These are phyloP conservation scores for Pseudovirgaria hyperparasitica DNA, from an alignment of 2,329 filamentous ascomycete species.

Conservation along the genomic window DNA sequence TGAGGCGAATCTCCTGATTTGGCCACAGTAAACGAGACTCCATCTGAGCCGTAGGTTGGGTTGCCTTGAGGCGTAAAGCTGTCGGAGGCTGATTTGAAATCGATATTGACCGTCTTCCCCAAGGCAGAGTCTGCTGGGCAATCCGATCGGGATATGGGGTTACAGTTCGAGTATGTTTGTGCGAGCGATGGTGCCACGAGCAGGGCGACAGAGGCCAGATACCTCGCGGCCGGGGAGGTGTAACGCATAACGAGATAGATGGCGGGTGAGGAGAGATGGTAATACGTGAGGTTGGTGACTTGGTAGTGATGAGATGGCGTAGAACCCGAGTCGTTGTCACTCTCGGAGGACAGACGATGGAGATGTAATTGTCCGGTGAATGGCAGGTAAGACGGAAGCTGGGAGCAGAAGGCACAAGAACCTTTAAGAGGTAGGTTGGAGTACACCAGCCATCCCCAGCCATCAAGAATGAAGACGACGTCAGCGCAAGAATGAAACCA, in stretches of 20 bases:
- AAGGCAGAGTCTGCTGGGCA: conserved; percentile 72
- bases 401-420: no score
- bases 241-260: conserved; percentile 1
- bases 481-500: no score
- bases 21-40: conserved; percentile 68
- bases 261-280: conserved; percentile 7
- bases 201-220: conserved; percentile 26
- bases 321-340: no score
- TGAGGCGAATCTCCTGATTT: conserved; percentile 73
- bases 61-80: conserved; percentile 61
- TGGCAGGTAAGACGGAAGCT: no score
- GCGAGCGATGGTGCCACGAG: conserved; percentile 27
- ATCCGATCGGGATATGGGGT: conserved; percentile 39
- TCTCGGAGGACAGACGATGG: no score
- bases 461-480: no score
- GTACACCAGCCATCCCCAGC: no score
- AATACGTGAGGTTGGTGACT: conserved; percentile 11
- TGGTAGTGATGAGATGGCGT: no score
- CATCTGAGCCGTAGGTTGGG: conserved; percentile 62
- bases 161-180: conserved; percentile 45
- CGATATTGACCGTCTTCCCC: conserved; percentile 67
- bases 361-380: no score
- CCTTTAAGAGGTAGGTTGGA: no score
- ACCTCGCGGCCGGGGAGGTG: no score
- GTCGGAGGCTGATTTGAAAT: conserved; percentile 73